Evolutionary conservation across 805 yeast genomes (phyloP).

Genomic region (Teunomyces kruisii): DNA sequence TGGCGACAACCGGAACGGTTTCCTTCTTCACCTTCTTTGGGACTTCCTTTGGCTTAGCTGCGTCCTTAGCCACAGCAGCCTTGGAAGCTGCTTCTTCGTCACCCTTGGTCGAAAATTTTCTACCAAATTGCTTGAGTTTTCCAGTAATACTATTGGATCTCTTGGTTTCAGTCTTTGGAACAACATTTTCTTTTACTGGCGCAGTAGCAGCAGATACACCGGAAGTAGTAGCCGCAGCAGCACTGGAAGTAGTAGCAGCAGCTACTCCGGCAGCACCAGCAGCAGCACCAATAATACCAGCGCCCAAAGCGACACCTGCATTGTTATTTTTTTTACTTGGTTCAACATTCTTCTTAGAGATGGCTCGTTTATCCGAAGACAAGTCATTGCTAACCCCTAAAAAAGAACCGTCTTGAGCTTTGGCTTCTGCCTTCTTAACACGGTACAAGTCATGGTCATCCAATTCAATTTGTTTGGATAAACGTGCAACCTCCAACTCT

Average conservation of each 20-base stretch:
- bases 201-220: conserved; percentile 15
- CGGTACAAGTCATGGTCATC: conserved; percentile 27
- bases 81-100: not conserved
- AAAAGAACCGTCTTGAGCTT: conserved; percentile 17
- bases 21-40: not conserved
- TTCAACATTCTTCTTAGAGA: conserved; percentile 8
- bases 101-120: conserved; percentile 6
- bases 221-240: conserved; percentile 20
- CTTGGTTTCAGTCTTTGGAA: conserved; percentile 5
- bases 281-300: not conserved
- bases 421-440: conserved; percentile 3
- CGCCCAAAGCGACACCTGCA: no score
- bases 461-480: conserved; percentile 31
- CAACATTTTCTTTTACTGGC: not conserved
- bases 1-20: not conserved
- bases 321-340: conserved; percentile 8
- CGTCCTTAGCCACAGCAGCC: not conserved
- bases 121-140: conserved; percentile 16
- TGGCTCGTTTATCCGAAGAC: conserved; percentile 21
- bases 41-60: not conserved
- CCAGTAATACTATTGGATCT: conserved; percentile 16
- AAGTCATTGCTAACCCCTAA: conserved; percentile 34
- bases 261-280: conserved; percentile 23
- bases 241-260: conserved; percentile 28
- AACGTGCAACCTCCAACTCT: conserved; percentile 31